Percentiles rank a stretch among this genome's conserved stretches.
phyloP scores from a whole-genome alignment of 345 rosid species.

The Aethionema arabicum region DNA sequence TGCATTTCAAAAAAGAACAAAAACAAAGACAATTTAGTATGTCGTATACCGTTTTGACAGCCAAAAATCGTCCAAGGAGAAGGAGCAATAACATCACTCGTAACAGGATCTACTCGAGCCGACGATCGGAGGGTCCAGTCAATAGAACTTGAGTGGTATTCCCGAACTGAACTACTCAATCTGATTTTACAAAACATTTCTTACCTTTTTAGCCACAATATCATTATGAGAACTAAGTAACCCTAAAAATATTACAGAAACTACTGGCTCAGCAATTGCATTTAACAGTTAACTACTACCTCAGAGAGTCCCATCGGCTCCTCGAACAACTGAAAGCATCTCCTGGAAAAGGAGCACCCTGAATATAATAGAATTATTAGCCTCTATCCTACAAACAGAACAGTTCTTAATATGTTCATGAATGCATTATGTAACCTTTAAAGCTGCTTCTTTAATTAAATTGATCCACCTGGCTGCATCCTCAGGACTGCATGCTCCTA shows the following conservation, averaged over 20 bases:
- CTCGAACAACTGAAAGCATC: slow-evolving; percentile 54
- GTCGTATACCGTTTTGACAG: slow-evolving; percentile 75
- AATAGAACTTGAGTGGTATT: slow-evolving; percentile 45
- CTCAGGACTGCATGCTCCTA: slow-evolving; percentile 94
- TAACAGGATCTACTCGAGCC: slow-evolving; percentile 50
- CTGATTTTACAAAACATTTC: slow-evolving; percentile 40
- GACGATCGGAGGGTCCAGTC: slow-evolving; percentile 77
- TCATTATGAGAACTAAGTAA: slow-evolving; percentile 11
- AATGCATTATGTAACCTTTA: slow-evolving; percentile 53
- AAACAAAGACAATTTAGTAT: not conserved
- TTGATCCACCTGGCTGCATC: slow-evolving; percentile 97
- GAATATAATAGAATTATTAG: slow-evolving; percentile 39
- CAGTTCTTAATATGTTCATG: slow-evolving; percentile 10
- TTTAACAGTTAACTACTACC: slow-evolving; percentile 34
- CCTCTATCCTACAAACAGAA: slow-evolving; percentile 14
- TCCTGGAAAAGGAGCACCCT: slow-evolving; percentile 58
- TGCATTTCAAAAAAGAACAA: slow-evolving; percentile 4
- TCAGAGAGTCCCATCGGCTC: slow-evolving; percentile 70
- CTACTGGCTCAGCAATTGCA: not conserved
- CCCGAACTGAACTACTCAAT: slow-evolving; percentile 57
- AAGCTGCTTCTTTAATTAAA: slow-evolving; percentile 70
- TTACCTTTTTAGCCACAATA: slow-evolving; percentile 15
- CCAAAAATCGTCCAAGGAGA: slow-evolving; percentile 95
- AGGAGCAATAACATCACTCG: slow-evolving; percentile 89
- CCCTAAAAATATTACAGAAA: not conserved